Base-by-base conservation (phyloP, 225 moss, liverwort and hornwort genomes). In the Marchantia polymorpha region DNA sequence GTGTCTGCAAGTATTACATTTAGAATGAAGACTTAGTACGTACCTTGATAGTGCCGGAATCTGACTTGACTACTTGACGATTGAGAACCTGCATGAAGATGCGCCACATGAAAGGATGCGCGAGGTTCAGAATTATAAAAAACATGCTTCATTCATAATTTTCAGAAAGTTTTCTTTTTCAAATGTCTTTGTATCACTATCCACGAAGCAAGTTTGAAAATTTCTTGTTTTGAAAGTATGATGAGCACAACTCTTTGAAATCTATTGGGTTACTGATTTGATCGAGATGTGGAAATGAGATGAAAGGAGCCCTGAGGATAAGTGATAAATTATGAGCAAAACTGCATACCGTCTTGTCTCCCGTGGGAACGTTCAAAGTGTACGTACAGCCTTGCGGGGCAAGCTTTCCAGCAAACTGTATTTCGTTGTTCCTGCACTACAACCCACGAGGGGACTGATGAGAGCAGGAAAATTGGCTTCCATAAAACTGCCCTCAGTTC, bases 11-110 rank as follows among this genome's bases (percentile, higher is more conserved):
- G 29, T 15, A 13, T 58, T 7, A 1, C 15, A 58, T 3, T 58
- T 13, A 58, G 56, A 58, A 58, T 39, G 56, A 58, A 2, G 39
- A 5, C 39, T 39, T 39, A 39, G 39, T 71, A 59, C 14, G 12
- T 83, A 94, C 92, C 93, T 86, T 92, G 71, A 95, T 90, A 65
- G 90, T 89, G 60, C 93, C 92, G 73, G 85, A 86, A 73, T 95
- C 91, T 16, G 95, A 92, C 85, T 95, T 95, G 76, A 95, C 92
- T 85, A 95, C 92, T 87, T 93, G 95, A 80, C 93, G 81, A 79
- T 95, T 91, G 16, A 95, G 82, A 27, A 92, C 89, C 94, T 94
- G 86, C 19, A 82, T 52, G 56, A 12, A 56, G 39, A 39, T 39
- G 39, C 39, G 5, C 39, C 39, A 39, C 39, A 39, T 39, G 39